Evolutionary conservation across 306 rosid species (phyloP).

Genomic region (Pachyrhizus erosus): DNA sequence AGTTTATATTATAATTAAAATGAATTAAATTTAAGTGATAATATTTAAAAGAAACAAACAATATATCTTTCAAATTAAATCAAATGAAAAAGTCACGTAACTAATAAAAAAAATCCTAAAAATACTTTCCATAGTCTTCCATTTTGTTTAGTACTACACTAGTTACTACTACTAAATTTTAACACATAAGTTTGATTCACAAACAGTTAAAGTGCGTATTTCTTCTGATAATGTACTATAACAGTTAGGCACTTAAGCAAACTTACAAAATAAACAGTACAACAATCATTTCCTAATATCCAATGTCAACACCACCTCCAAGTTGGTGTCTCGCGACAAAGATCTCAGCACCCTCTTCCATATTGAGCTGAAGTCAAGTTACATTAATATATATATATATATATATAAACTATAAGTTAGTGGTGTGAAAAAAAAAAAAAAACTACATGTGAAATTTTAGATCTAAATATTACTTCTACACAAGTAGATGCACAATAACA

Average conservation of each 20-base stretch:
- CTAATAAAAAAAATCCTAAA: too few species aligned
- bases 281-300: neutral
- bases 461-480: neutral
- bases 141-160: neutral
- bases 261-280: neutral
- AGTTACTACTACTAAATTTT: neutral
- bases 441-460: neutral
- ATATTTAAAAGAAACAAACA: too few species aligned
- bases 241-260: neutral
- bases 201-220: neutral
- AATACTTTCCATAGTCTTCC: too few species aligned
- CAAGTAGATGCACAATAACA: too few species aligned
- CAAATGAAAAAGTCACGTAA: too few species aligned
- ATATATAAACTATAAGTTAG: neutral
- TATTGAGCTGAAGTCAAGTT: slow-evolving; percentile 18
- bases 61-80: too few species aligned
- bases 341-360: slow-evolving; percentile 38
- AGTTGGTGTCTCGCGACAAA: neutral
- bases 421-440: neutral
- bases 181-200: neutral
- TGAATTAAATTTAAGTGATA: too few species aligned
- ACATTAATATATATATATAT: neutral
- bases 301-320: slow-evolving; percentile 25
- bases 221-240: neutral
- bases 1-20: too few species aligned